phyloP scores from a whole-genome alignment of 169 alveolate genomes.

The Plasmodium chabaudi region DNA sequence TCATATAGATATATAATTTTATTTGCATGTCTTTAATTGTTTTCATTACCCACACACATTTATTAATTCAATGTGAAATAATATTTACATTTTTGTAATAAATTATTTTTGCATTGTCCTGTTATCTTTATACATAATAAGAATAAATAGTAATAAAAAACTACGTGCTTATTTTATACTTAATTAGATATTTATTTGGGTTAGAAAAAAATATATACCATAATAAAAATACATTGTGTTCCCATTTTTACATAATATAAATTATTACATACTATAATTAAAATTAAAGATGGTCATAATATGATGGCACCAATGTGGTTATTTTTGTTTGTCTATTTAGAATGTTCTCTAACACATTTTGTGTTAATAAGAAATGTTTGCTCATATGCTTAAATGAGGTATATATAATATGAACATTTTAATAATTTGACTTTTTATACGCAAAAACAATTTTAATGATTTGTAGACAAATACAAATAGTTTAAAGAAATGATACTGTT shows the following conservation, averaged over 20 bases:
- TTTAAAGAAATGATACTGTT: too few relatives aligned
- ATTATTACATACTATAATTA: constrained; percentile 31
- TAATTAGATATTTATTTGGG: constrained; percentile 39
- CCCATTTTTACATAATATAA: constrained; percentile 10
- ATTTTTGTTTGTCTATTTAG: too few relatives aligned
- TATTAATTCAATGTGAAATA: constrained; percentile 73
- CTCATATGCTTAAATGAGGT: too few relatives aligned
- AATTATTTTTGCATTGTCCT: constrained; percentile 43
- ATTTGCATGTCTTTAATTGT: constrained; percentile 63
- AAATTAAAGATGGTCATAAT: constrained; percentile 9
- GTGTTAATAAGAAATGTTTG: too few relatives aligned
- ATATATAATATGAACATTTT: too few relatives aligned
- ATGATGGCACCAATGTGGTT: neutral
- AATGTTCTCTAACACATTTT: too few relatives aligned
- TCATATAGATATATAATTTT: constrained; percentile 1
- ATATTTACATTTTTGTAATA: constrained; percentile 58
- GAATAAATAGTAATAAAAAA: neutral
- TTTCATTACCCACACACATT: constrained; percentile 28
- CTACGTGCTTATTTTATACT: constrained; percentile 31
- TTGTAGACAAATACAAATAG: too few relatives aligned
- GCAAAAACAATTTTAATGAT: too few relatives aligned
- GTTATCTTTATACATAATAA: constrained; percentile 29
- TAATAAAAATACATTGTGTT: constrained; percentile 30
- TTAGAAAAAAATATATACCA: constrained; percentile 19
- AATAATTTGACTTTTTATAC: too few relatives aligned